Evolutionary conservation across 2,329 filamentous ascomycete species (phyloP).

Genomic region (Colletotrichum lindemuthianum): DNA sequence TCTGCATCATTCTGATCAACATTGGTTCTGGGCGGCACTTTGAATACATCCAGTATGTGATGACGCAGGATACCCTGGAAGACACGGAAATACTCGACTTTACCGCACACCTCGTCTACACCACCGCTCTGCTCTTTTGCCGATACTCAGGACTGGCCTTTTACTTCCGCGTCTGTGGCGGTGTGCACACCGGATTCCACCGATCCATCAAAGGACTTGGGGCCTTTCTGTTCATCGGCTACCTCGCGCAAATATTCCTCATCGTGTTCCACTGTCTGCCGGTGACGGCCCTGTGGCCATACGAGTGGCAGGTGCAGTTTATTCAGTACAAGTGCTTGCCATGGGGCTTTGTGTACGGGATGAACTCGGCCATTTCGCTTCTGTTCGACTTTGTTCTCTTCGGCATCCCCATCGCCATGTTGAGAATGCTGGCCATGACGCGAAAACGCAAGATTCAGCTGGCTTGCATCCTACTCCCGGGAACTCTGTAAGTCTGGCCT

Average conservation of each 20-base stretch:
- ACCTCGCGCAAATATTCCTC: slow-evolving; percentile 58
- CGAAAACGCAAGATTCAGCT: slow-evolving; percentile 57
- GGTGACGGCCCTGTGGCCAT: slow-evolving; percentile 62
- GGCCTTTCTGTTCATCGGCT: slow-evolving; percentile 52
- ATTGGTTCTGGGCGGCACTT: slow-evolving; percentile 59
- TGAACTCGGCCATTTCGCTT: slow-evolving; percentile 60
- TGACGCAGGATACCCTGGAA: slow-evolving; percentile 52
- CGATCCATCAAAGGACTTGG: slow-evolving; percentile 48
- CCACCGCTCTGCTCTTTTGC: slow-evolving; percentile 58
- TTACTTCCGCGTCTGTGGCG: slow-evolving; percentile 56
- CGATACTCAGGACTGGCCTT: slow-evolving; percentile 63
- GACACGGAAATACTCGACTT: slow-evolving; percentile 60
- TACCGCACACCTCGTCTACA: slow-evolving; percentile 61
- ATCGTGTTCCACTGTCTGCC: slow-evolving; percentile 62
- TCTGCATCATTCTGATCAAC: slow-evolving; percentile 56
- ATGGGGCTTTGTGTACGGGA: slow-evolving; percentile 62
- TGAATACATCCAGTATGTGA: slow-evolving; percentile 57
- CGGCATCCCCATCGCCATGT: slow-evolving; percentile 59
- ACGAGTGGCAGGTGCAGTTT: slow-evolving; percentile 55
- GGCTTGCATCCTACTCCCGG: slow-evolving; percentile 58
- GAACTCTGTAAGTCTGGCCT: slow-evolving; percentile 52
- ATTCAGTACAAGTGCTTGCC: slow-evolving; percentile 55
- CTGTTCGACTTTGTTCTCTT: slow-evolving; percentile 62
- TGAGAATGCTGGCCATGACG: slow-evolving; percentile 55
- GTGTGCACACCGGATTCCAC: slow-evolving; percentile 47